phyloP scores from a whole-genome alignment of 345 rosid genomes.

The Trapa incisa region DNA sequence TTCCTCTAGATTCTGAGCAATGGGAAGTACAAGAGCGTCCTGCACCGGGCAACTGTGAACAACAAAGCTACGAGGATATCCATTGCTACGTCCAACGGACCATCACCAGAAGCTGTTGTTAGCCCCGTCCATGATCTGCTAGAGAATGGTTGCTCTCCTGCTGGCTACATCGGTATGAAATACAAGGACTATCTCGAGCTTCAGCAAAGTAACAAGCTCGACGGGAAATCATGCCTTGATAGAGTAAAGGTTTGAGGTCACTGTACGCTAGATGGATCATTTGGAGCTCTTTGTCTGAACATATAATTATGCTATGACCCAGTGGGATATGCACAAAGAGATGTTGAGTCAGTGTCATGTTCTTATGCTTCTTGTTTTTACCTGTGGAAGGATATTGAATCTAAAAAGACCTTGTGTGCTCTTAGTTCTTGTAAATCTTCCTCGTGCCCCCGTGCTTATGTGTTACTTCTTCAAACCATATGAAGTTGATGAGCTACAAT shows the following conservation, averaged over 20 bases:
- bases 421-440: no score
- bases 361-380: no score
- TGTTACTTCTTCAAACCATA: no score
- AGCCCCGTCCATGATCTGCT: constrained; percentile 1
- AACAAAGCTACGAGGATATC: constrained; percentile 1
- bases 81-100: background rate
- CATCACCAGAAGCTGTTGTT: background rate
- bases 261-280: no score
- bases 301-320: no score
- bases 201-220: background rate
- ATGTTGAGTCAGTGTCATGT: no score
- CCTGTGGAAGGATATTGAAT: no score
- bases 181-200: constrained; percentile 2
- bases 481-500: no score
- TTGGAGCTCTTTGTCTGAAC: no score
- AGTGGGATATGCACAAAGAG: no score
- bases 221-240: background rate
- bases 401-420: no score
- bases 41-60: constrained; percentile 7
- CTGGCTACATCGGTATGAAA: constrained; percentile 1
- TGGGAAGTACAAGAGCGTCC: constrained; percentile 10
- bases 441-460: no score
- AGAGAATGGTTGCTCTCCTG: background rate
- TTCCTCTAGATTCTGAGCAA: constrained; percentile 4
- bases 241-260: background rate